phyloP scores from a whole-genome alignment of 2,329 filamentous ascomycete species.

The Diaporthe humulicola region DNA sequence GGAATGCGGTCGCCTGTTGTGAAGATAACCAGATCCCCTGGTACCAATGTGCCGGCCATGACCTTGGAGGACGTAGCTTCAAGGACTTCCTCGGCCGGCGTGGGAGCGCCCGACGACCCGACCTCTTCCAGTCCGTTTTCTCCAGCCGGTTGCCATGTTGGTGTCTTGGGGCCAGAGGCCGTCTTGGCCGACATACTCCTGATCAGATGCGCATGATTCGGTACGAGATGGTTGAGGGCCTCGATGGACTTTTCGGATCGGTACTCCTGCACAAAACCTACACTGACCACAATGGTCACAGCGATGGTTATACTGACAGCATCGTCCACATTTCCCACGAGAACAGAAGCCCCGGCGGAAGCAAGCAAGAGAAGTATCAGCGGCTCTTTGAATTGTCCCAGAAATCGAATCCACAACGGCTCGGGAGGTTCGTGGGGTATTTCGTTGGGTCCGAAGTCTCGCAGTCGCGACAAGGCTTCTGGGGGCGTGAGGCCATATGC shows the following conservation, averaged over 20 bases:
- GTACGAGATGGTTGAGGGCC: slow-evolving; percentile 91
- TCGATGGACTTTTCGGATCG: slow-evolving; percentile 97
- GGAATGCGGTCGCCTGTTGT: slow-evolving; percentile 97
- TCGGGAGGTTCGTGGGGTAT: slow-evolving; percentile 94
- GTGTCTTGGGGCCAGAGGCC: slow-evolving; percentile 50
- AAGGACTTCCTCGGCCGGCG: slow-evolving; percentile 72
- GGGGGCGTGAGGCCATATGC: slow-evolving; percentile 83
- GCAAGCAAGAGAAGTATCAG: slow-evolving; percentile 92
- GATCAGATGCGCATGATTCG: slow-evolving; percentile 96
- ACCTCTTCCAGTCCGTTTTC: slow-evolving; percentile 49
- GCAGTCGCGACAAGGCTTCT: slow-evolving; percentile 84
- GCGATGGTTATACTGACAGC: slow-evolving; percentile 95
- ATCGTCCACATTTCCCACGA: slow-evolving; percentile 95
- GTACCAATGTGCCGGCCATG: slow-evolving; percentile 87
- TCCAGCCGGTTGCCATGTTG: slow-evolving; percentile 62
- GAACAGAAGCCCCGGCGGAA: slow-evolving; percentile 87
- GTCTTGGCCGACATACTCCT: slow-evolving; percentile 64
- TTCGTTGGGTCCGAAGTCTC: slow-evolving; percentile 90
- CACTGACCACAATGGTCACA: slow-evolving; percentile 95
- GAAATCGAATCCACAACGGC: slow-evolving; percentile 92
- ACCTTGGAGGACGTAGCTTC: slow-evolving; percentile 86
- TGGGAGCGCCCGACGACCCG: slow-evolving; percentile 66
- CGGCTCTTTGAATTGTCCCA: slow-evolving; percentile 97
- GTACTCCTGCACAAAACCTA: slow-evolving; percentile 98
- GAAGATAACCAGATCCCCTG: slow-evolving; percentile 93